Percentiles rank a stretch among this genome's conserved stretches.
Conservation (phyloP, 164 flowering plant genomes). For the Umbellularia californica region DNA sequence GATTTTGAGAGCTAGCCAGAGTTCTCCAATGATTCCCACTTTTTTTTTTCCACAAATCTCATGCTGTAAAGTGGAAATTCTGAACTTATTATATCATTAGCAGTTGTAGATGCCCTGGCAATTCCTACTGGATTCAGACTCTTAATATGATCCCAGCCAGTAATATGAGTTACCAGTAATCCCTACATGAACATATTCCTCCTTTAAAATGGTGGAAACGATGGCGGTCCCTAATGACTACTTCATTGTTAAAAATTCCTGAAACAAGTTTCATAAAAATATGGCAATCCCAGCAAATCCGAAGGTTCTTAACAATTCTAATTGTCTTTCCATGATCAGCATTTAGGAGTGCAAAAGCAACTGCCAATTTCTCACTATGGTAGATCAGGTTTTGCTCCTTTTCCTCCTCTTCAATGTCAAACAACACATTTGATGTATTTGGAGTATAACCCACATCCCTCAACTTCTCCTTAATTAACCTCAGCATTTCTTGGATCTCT, state of each 20-base stretch:
- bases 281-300: slow-evolving; percentile 51
- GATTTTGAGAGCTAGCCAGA: too few relatives aligned
- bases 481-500: slow-evolving; percentile 25
- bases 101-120: too few relatives aligned
- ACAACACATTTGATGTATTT: slow-evolving; percentile 20
- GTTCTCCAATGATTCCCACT: too few relatives aligned
- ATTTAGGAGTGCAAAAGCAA: slow-evolving; percentile 17
- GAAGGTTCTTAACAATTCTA: slow-evolving; percentile 41
- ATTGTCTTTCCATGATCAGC: slow-evolving; percentile 5
- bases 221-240: slow-evolving; percentile 42
- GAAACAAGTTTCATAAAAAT: slow-evolving; percentile 49
- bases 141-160: too few relatives aligned
- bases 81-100: too few relatives aligned
- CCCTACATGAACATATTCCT: slow-evolving; percentile 44
- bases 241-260: slow-evolving; percentile 25
- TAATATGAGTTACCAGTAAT: slow-evolving; percentile 35
- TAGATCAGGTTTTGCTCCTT: slow-evolving; percentile 16
- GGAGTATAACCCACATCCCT: slow-evolving; percentile 17
- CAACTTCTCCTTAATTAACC: slow-evolving; percentile 17
- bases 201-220: slow-evolving; percentile 46
- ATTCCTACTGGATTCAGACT: too few relatives aligned
- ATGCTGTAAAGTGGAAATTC: too few relatives aligned
- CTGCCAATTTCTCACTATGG: slow-evolving; percentile 29
- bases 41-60: too few relatives aligned
- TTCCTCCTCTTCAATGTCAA: slow-evolving; percentile 25